Base-by-base conservation (phyloP, 1,284 basidiomycete species). In the Anthracocystis walkeri region DNA sequence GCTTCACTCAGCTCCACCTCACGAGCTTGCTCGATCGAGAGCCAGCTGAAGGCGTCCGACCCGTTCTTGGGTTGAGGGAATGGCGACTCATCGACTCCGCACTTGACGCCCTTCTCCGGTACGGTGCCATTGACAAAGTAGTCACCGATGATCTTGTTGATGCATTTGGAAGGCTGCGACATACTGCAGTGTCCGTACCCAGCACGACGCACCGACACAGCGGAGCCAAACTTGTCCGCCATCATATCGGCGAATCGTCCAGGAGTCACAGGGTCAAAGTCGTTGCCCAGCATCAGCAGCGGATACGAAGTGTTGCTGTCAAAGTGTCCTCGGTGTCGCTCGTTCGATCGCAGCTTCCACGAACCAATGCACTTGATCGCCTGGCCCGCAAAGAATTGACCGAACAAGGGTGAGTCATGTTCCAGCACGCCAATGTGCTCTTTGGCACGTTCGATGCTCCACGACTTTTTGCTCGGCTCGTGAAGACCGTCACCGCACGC, bases 261-360 rank as follows among this genome's bases (percentile, higher is more conserved):
- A 10, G 78, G 75, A 11, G 78, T 79, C 35, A 78, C 78, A n/a
- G 77, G 78, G 38, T 79, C 78, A 40, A 59, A 77, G 41, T 77
- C 71, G 59, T 79, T 79, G 41, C 75, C 72, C n/a, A 77, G 67
- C 18, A 48, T 54, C 27, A 79, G 72, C 25, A 79, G 33, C 12
- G 78, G 78, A 51, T 58, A 74, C 10, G 75, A 64, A 12, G 78
- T 75, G 44, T 61, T 66, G 72, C 50, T 66, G 46, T 65, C 58
- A 33, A 77, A 79, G 29, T 69, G 31, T 48, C 78, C 78, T 12
- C 45, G 59, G 55, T 72, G 67, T n/a, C 65, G 67, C 41, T 79
- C 75, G 57, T 64, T 72, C 33, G 67, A 64, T 12, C 78, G 72
- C 16, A 65, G 45, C 57, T 65, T 69, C 75, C 66, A 76, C 42